Base-by-base conservation (phyloP, 2,329 filamentous ascomycete species). In the Ramularia endophylla region DNA sequence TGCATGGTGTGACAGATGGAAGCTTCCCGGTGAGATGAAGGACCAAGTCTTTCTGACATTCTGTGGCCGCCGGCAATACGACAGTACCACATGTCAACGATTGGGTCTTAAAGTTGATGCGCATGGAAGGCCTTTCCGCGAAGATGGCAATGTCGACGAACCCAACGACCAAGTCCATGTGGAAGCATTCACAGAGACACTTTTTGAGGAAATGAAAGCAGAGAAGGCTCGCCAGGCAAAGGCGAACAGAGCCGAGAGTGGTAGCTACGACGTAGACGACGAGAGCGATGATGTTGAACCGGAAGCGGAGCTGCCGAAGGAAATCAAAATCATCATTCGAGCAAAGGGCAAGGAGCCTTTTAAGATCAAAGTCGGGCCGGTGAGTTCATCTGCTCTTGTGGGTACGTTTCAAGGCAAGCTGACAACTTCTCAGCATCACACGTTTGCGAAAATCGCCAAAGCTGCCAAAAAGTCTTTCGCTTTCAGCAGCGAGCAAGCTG, bases 21-120 rank as follows among this genome's bases (percentile, higher is more conserved):
- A 61, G 1, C 73, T 79, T 34, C 62, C 68, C 2, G 63, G 67
- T 2, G 67, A 74, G 2, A 60, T 72, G 17, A 64, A 71, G 2
- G 65, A 73, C 4, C 67, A 70, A 1, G 68, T 94, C 13, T 83
- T 92, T 54, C 73, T 97, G 41, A 92, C 86, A 0, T 95, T 86
- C 82, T 81, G 81, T 48, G 75, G 78, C 18, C 78, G 77, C 43
- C 77, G 78, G 44, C 65, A 95, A 3, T 95, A 84, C 59, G 78
- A 85, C 50, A 75, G 77, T n/a, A 86, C 85, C 4, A 89, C 83
- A 1, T 81, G 86, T 44, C 72, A 73, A 39, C 80, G 75, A 35
- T 66, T 94, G 5, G 80, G 81, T 5, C 74, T 92, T 33, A 65
- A 67, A 19, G 55, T 71, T 3, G 67, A 71, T 39, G 52, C 56